Conservation (phyloP, 1,284 basidiomycete species). For the Trametes hirsuta region DNA sequence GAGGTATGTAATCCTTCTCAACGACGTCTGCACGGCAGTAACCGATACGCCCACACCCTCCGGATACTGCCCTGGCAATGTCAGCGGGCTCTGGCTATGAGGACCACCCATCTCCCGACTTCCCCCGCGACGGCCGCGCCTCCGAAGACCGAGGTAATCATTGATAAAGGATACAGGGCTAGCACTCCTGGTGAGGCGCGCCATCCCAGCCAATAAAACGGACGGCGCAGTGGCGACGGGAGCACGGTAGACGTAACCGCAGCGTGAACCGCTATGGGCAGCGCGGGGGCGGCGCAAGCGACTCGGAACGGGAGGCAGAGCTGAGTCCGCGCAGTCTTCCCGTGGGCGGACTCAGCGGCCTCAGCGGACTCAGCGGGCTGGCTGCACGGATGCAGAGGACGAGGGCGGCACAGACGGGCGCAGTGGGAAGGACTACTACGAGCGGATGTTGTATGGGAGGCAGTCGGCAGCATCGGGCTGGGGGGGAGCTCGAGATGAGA, state of each 20-base stretch:
- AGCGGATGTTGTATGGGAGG: slow-evolving; percentile 64
- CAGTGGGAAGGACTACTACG: slow-evolving; percentile 69
- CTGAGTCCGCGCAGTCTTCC: slow-evolving; percentile 47
- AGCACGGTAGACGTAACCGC: slow-evolving; percentile 32
- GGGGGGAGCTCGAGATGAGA: too few species aligned
- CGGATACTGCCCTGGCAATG: slow-evolving; percentile 30
- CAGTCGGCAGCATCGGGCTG: slow-evolving; percentile 64
- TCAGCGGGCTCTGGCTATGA: slow-evolving; percentile 67
- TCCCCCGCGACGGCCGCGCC: slow-evolving; percentile 49
- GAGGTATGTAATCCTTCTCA: slow-evolving; percentile 48
- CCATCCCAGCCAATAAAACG: slow-evolving; percentile 31
- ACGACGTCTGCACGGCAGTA: background rate
- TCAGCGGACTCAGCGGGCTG: slow-evolving; percentile 65
- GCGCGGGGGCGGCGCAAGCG: slow-evolving; percentile 31
- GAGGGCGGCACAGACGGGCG: slow-evolving; percentile 46
- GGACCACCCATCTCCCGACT: slow-evolving; percentile 73
- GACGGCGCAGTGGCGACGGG: slow-evolving; percentile 32
- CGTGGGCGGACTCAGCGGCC: slow-evolving; percentile 46
- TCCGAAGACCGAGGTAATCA: slow-evolving; percentile 54
- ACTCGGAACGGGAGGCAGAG: slow-evolving; percentile 58
- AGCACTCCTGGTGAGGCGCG: slow-evolving; percentile 34
- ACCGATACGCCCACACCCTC: slow-evolving; percentile 13
- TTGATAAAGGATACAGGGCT: slow-evolving; percentile 64
- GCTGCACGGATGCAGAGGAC: slow-evolving; percentile 61
- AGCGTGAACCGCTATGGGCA: slow-evolving; percentile 17